These are phyloP conservation scores for Mallotus repandus DNA, from an alignment of 441 rosid genomes.

Conservation along the genomic window DNA sequence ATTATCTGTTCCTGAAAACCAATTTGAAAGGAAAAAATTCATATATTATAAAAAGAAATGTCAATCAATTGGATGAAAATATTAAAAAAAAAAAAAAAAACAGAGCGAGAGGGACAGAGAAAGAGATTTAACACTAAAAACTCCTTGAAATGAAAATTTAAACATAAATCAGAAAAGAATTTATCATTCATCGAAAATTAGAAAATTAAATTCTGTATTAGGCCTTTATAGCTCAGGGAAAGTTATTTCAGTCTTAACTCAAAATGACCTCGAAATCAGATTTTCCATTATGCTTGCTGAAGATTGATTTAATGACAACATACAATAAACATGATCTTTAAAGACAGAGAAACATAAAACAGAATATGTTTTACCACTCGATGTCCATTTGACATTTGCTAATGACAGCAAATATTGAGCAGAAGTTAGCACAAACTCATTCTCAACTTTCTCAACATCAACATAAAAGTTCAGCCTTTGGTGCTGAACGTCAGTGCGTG, in stretches of 20 bases:
- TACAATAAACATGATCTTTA: not conserved
- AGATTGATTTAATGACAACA: not conserved
- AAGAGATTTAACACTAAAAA: no score
- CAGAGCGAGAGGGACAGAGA: no score
- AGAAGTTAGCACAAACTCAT: conserved; percentile 75
- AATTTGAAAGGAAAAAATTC: not conserved
- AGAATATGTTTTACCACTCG: conserved; percentile 48
- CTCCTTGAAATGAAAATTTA: not conserved
- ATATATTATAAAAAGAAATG: conserved; percentile 2
- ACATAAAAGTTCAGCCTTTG: conserved; percentile 48
- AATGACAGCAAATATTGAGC: conserved; percentile 82
- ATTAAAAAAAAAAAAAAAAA: no score
- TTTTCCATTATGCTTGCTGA: not conserved
- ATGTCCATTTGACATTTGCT: conserved; percentile 65
- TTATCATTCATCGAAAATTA: not conserved
- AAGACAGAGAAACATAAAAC: conserved; percentile 4
- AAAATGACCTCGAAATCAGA: not conserved
- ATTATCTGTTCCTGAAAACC: conserved; percentile 44
- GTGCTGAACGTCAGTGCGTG: conserved; percentile 42
- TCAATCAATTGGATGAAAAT: conserved; percentile 24
- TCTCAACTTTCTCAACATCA: conserved; percentile 70
- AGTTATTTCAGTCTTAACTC: not conserved
- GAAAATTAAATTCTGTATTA: not conserved
- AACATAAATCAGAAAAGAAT: not conserved
- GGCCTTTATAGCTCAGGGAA: not conserved